These are phyloP conservation scores for Paecilomyces sp. DNA, from an alignment of 2,329 filamentous ascomycete species.

Conservation along the genomic window DNA sequence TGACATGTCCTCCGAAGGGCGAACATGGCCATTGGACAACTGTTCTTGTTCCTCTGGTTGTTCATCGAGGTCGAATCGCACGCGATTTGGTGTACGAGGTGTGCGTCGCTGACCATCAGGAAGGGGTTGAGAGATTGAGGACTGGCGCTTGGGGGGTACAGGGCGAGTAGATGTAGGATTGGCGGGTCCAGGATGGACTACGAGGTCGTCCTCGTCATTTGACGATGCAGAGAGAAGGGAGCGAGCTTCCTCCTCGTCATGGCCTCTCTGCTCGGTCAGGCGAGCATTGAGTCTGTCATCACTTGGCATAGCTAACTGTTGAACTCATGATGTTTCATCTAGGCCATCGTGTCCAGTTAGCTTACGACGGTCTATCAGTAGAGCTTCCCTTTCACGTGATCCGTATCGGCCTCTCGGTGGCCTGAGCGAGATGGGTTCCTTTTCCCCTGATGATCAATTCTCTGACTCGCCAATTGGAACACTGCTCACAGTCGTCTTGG, in stretches of 20 bases:
- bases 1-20: conserved; percentile 19
- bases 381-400: conserved; percentile 9
- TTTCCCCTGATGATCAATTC: neutral
- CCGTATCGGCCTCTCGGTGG: neutral
- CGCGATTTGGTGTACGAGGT: conserved; percentile 59
- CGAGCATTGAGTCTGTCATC: conserved; percentile 30
- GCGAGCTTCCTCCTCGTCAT: conserved; percentile 23
- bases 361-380: conserved; percentile 14
- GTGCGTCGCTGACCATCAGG: conserved; percentile 38
- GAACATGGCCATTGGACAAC: conserved; percentile 23
- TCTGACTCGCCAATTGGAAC: neutral
- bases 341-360: conserved; percentile 16
- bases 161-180: conserved; percentile 14
- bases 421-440: neutral
- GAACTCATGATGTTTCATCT: conserved; percentile 11
- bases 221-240: conserved; percentile 23
- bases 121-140: conserved; percentile 34
- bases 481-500: neutral
- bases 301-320: conserved; percentile 33
- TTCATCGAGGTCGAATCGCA: conserved; percentile 55
- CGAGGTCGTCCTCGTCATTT: conserved; percentile 20
- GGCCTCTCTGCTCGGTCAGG: conserved; percentile 22
- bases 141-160: conserved; percentile 24
- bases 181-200: conserved; percentile 15
- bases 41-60: conserved; percentile 19